Conservation (phyloP, 257 asterid genomes). For the Forsythia viridissima region DNA sequence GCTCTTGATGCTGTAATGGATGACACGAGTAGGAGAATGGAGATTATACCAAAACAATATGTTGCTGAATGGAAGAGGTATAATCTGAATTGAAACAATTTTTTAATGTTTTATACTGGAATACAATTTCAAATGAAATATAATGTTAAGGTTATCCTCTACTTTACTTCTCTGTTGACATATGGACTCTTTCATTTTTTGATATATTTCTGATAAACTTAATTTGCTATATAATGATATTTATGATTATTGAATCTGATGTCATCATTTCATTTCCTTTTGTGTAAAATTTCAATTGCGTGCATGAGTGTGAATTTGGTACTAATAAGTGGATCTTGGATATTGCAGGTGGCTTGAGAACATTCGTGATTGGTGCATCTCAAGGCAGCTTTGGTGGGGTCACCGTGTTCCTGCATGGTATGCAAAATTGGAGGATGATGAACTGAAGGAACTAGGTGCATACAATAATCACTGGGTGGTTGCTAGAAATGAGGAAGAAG, state of each 20-base stretch:
- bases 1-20: slow-evolving; percentile 80
- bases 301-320: slow-evolving; percentile 1
- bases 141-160: background rate
- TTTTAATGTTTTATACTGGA: background rate
- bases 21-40: slow-evolving; percentile 54
- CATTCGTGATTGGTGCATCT: slow-evolving; percentile 96
- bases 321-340: slow-evolving; percentile 16
- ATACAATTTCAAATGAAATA: slow-evolving; percentile 5
- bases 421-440: slow-evolving; percentile 66
- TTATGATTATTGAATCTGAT: slow-evolving; percentile 5
- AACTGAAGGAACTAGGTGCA: slow-evolving; percentile 69
- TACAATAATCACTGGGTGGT: slow-evolving; percentile 80
- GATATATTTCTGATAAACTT: slow-evolving; percentile 6
- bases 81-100: slow-evolving; percentile 9
- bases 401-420: slow-evolving; percentile 97
- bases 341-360: slow-evolving; percentile 93
- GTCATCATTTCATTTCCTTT: slow-evolving; percentile 6
- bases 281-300: background rate
- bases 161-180: background rate
- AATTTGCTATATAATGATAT: background rate
- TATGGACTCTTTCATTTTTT: background rate
- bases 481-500: slow-evolving; percentile 74
- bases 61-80: slow-evolving; percentile 93
- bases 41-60: slow-evolving; percentile 84
- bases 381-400: slow-evolving; percentile 99